phyloP scores from a whole-genome alignment of 495 filamentous ascomycete species.

The Trichoderma erinaceum region DNA sequence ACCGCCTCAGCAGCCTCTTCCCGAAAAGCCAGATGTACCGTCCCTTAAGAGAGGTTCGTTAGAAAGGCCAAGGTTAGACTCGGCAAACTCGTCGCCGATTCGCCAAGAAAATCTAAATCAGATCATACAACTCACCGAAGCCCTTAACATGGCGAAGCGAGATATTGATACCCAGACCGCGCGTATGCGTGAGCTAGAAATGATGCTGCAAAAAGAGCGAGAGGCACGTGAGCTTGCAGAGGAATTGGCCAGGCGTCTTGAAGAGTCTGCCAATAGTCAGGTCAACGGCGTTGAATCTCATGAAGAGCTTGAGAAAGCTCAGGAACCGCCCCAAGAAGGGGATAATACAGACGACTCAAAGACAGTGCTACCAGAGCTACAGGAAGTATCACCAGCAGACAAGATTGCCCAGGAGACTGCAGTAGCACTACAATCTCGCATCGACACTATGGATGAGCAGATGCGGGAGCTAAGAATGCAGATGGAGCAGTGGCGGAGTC shows the following conservation, averaged over 20 bases:
- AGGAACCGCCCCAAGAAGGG: not conserved
- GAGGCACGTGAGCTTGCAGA: slow-evolving; percentile 78
- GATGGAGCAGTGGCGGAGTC: slow-evolving; percentile 67
- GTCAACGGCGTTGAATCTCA: slow-evolving; percentile 26
- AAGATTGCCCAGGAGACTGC: slow-evolving; percentile 30
- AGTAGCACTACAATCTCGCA: slow-evolving; percentile 57
- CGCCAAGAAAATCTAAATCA: slow-evolving; percentile 60
- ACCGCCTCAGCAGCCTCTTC: slow-evolving; percentile 83
- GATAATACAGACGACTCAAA: slow-evolving; percentile 20
- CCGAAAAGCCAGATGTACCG: slow-evolving; percentile 77
- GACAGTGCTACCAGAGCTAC: slow-evolving; percentile 34
- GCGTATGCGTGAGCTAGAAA: slow-evolving; percentile 75
- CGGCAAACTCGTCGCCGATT: slow-evolving; percentile 51
- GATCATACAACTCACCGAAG: slow-evolving; percentile 74
- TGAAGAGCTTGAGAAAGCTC: slow-evolving; percentile 7
- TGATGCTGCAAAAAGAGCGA: slow-evolving; percentile 68
- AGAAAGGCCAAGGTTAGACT: slow-evolving; percentile 58
- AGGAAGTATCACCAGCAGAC: slow-evolving; percentile 24
- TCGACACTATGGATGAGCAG: slow-evolving; percentile 74
- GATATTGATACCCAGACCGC: slow-evolving; percentile 75
- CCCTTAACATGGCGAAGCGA: slow-evolving; percentile 68
- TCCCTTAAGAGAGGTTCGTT: slow-evolving; percentile 68
- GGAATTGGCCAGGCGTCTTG: slow-evolving; percentile 65
- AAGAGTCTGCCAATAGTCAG: slow-evolving; percentile 40
- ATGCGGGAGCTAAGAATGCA: slow-evolving; percentile 78